These are phyloP conservation scores for Aplosporella prunicola DNA, from an alignment of 2,329 filamentous ascomycete genomes.

Conservation along the genomic window DNA sequence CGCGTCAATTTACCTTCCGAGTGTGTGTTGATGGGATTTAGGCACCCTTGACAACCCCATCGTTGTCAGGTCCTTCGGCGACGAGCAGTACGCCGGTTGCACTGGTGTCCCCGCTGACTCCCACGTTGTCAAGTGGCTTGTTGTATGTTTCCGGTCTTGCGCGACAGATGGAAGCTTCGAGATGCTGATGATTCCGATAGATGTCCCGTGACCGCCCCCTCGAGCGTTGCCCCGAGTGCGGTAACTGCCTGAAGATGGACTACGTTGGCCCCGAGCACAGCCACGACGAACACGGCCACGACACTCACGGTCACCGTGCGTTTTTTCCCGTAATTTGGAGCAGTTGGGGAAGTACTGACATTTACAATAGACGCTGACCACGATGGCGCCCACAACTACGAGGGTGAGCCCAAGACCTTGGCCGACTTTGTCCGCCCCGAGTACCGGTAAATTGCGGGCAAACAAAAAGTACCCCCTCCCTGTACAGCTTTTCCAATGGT, in stretches of 20 bases:
- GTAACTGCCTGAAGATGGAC: slow-evolving; percentile 95
- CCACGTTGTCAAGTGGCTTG: slow-evolving; percentile 83
- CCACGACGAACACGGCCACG: slow-evolving; percentile 52
- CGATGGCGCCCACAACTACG: slow-evolving; percentile 46
- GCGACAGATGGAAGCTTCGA: slow-evolving; percentile 15
- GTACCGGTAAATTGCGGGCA: slow-evolving; percentile 57
- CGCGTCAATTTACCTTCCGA: neutral
- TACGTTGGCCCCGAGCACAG: slow-evolving; percentile 80
- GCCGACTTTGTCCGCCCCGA: slow-evolving; percentile 92
- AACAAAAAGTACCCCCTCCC: slow-evolving; percentile 1
- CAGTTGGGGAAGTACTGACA: neutral
- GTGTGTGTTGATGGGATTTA: slow-evolving; percentile 26
- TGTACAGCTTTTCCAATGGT: slow-evolving; percentile 9
- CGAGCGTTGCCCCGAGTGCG: slow-evolving; percentile 94
- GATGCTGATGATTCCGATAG: slow-evolving; percentile 40
- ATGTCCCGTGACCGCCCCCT: slow-evolving; percentile 81
- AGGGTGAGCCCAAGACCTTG: slow-evolving; percentile 85
- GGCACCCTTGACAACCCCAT: slow-evolving; percentile 83
- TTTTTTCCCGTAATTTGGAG: neutral
- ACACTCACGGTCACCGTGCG: slow-evolving; percentile 18
- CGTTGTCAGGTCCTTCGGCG: slow-evolving; percentile 78
- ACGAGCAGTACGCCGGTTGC: slow-evolving; percentile 95
- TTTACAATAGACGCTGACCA: slow-evolving; percentile 19
- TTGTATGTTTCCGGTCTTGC: slow-evolving; percentile 61
- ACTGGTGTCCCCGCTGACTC: slow-evolving; percentile 90